Evolutionary conservation across 768 basidiomycete genomes (phyloP), one percentile per base, ranked within the genome.

Genomic region (Cyathus striatus): DNA sequence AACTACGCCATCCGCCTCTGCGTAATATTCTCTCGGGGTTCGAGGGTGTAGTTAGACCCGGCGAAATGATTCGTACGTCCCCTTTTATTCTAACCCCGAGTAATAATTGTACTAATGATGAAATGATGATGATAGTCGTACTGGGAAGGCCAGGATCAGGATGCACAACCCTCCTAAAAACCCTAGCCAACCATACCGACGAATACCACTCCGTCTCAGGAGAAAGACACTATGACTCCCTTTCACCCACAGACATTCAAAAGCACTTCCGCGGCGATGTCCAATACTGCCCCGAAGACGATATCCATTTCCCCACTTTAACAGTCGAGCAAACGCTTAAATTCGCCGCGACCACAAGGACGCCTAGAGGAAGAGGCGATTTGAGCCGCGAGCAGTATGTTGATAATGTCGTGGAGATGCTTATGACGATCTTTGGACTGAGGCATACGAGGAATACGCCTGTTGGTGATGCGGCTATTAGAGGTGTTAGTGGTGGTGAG

Each of bases 71-170:
- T 68, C 72, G 89, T 81, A 51, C 53, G 85, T 76, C 18, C 22
- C 33, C 10, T 32, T 37, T 38, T 24, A 33, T 32, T 27, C 18
- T 32, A 6, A 14, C 1, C 72, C 73, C 5, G 17, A 41, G 14
- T 25, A 38, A 40, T 27, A 10, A 42, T 23, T n/a, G n/a, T n/a
- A n/a, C n/a, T n/a, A n/a, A n/a, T n/a, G n/a, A n/a, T n/a, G n/a
- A n/a, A n/a, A n/a, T n/a, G n/a, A n/a, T n/a, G 3, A 13, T 10
- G 40, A 2, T 51, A 86, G 86, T 94, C 18, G 90, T 92, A 14
- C 72, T 93, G 14, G 91, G 91, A 33, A 74, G 89, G 32, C 91
- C 91, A 0, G 86, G 86, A 12, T 81, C 88, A 0, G 91, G 92
- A 1, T 94, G 92, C 57, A 81, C 76, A 12, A 90, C 92, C 0